Evolutionary conservation across 192 early-diverging fungal genomes (phyloP).

Genomic region (Polychytrium aggregatum): DNA sequence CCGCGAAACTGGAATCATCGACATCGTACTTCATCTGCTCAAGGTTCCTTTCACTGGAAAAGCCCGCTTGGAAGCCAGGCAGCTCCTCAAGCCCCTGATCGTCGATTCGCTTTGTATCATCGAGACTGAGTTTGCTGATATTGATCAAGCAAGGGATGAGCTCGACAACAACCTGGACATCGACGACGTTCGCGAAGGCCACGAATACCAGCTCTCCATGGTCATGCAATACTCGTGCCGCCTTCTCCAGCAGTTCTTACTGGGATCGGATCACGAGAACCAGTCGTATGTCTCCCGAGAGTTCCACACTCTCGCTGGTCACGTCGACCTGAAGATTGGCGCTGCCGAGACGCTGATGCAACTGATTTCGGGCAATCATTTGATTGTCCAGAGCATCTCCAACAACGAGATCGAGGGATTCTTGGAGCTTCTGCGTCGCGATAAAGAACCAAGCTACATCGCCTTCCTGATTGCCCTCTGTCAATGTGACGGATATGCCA

Average conservation of each 20-base stretch:
- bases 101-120: too few relatives aligned
- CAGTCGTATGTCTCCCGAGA: conserved; percentile 21
- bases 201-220: conserved; percentile 5
- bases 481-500: conserved; percentile 14
- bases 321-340: conserved; percentile 22
- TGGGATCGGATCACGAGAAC: conserved; percentile 19
- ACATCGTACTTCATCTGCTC: conserved; percentile 13
- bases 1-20: conserved; percentile 19
- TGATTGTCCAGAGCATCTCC: conserved; percentile 15
- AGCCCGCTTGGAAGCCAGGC: conserved; percentile 3
- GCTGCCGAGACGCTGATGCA: conserved; percentile 28
- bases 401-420: conserved; percentile 14
- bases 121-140: too few relatives aligned
- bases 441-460: conserved; percentile 19
- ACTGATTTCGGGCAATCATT: conserved; percentile 15
- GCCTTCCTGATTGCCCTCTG: conserved; percentile 24
- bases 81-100: neutral
- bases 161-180: conserved; percentile 8
- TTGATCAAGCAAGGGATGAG: too few relatives aligned
- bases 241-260: conserved; percentile 17
- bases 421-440: conserved; percentile 8
- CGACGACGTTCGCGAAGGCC: conserved; percentile 6
- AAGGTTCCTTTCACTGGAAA: conserved; percentile 11
- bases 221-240: conserved; percentile 18
- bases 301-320: conserved; percentile 16